Evolutionary conservation across 2,329 filamentous ascomycete species (phyloP), one percentile per base, ranked within the genome.

Genomic region (Neonectria sp.): DNA sequence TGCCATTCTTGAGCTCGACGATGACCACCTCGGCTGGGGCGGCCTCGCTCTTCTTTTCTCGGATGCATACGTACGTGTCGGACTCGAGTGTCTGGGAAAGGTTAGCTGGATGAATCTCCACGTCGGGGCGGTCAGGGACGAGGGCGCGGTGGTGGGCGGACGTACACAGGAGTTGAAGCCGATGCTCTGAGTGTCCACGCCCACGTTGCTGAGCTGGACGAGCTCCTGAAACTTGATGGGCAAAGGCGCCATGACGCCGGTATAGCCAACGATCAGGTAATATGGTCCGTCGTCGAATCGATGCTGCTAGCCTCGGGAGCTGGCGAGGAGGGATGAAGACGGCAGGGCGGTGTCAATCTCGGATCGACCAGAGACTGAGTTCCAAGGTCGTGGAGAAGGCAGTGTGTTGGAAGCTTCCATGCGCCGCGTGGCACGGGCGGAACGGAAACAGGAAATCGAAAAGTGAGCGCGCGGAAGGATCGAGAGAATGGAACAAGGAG

Each of bases 141-240:
- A 62, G 63, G 55, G 68, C 56, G 63, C 64, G 62, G 61, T 63
- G 59, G 58, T 43, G 68, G 63, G n/a, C 40, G 59, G 24, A 79
- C 91, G 85, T 87, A 93, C 91, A 86, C 92, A 94, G 78, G 91
- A 91, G 82, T 94, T 93, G 87, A 94, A 94, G 80, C 91, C 90
- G 86, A 95, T 94, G 77, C 81, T 81, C 73, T 81, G 75, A 68
- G 82, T 78, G 75, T 88, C 83, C 70, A 85, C 82, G 71, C 83
- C 82, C 68, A 85, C 78, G 74, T 80, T 83, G 77, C 80, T 79
- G 82, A 87, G 85, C 83, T 95, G 93, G 82, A 95, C 89, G 79
- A 95, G 90, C 91, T 97, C 95, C 82, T 92, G 93, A 84, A 97
- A 97, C 87, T 94, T 95, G 86, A 97, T 97, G 79, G 93, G 94